Base-by-base conservation (phyloP, 177 flowering plant genomes). In the Vitis hybrid region DNA sequence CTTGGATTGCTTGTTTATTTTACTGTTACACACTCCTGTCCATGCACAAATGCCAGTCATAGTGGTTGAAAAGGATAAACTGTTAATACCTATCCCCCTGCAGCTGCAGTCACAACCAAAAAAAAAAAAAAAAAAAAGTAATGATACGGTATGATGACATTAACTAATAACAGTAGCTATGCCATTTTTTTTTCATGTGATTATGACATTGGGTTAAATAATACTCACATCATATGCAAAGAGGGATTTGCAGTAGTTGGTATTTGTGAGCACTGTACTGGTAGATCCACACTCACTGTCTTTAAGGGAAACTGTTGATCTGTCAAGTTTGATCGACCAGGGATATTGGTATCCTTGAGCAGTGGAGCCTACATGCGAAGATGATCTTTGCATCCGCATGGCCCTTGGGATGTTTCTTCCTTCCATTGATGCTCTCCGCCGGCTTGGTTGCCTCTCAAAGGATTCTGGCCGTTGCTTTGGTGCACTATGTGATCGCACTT, bases 231-330 rank as follows among this genome's bases (percentile, higher is more conserved):
- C 88, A 68, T 79, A 82, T 65, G 86, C 80, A 63, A 77, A 85
- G 22, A 89, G 81, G 19, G 97, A 86, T 82, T 90, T 86, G 91
- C 93, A 88, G 81, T 91, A 89, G 74, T 83, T 86, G 65, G 82
- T 65, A 69, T 84, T 83, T 15, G 96, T 89, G 72, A 87, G 88
- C 60, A 85, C 82, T 31, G 97, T 87, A 65, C 92, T 85, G 45
- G 87, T 83, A 13, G 97, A 94, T 75, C 97, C 97, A 71, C 97
- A 89, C 74, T 91, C 94, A 50, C 97, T 91, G 13, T 88, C 94
- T 59, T 77, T 85, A 52, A 89, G 86, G 2, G 93, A 89, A 10
- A 82, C 85, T 6, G 79, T 61, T 39, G 97, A 93, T 69, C 80
- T 74, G 51, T 90, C 94, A 57, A 94, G 94, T 86, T 90, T 94